Conservation (phyloP, 306 rosid species). For the Castanea crenata region DNA sequence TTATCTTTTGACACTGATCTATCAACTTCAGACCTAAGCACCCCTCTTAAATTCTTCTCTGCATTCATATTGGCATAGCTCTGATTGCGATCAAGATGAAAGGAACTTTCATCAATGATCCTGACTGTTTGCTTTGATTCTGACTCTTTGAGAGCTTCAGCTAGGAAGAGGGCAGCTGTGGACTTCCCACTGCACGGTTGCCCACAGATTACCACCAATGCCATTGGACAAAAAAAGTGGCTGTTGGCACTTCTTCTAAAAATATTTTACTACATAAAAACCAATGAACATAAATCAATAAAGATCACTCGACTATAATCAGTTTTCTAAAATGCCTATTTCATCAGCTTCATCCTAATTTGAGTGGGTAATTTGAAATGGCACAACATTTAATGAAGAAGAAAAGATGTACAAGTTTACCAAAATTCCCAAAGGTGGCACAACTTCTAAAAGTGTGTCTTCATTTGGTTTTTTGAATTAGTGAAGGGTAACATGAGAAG, state of each 20-base stretch:
- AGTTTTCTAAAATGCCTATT: neutral
- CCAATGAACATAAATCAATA: neutral
- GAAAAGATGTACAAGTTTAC: neutral
- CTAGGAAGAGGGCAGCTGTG: constrained; percentile 4
- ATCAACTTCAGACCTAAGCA: constrained; percentile 88
- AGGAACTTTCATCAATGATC: constrained; percentile 66
- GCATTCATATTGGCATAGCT: constrained; percentile 85
- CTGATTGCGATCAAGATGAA: constrained; percentile 82
- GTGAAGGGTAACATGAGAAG: neutral
- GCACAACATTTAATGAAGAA: neutral
- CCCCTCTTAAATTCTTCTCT: constrained; percentile 91
- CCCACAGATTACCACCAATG: constrained; percentile 91
- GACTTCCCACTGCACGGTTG: constrained; percentile 75
- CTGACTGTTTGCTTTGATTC: constrained; percentile 51
- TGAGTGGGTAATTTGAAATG: neutral
- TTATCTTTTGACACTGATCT: constrained; percentile 71
- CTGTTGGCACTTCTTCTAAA: neutral
- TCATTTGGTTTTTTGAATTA: neutral
- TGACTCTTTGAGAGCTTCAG: constrained; percentile 16
- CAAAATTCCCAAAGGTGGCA: neutral
- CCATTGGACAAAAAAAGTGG: constrained; percentile 41
- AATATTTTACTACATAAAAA: neutral
- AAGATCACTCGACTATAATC: neutral
- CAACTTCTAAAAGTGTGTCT: neutral
- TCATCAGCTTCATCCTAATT: neutral